Base-by-base conservation (phyloP, 2,329 filamentous ascomycete genomes). In the Ceratocystis papillata region DNA sequence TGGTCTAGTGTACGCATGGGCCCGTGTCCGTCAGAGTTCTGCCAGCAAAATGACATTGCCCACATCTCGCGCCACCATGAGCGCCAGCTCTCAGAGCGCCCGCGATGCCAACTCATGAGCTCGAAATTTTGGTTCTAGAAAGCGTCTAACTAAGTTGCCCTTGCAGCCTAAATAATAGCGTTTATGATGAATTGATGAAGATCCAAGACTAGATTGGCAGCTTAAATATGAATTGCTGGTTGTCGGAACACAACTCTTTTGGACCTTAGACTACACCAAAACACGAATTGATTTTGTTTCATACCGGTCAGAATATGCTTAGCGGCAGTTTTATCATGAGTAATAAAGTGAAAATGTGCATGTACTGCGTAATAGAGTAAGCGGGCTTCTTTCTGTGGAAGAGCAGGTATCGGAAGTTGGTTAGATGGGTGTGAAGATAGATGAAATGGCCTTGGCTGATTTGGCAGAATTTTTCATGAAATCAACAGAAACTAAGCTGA, bases 61-160 rank as follows among this genome's bases (percentile, higher is more conserved):
- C 48, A 90, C 87, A 1, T 80, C 87, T 71, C 70, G 72, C 44
- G 79, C 84, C 57, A 84, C 84, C 1, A 88, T 95, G 78, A 96
- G 92, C 75, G 90, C 93, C 28, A 96, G 92, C 79, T 87, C 89
- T 70, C 87, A 92, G 77, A 96, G 92, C 79, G 90, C 87, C 82
- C 84, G 89, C 72, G 93, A 97, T 75, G 87, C 90, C 68, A 92
- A 93, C 66, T 74, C 73, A 60, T 76, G 69, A 71, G 48, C 33
- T 41, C 17, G 17, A 37, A 55, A 12, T 7, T 41, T 33, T 8
- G n/a, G 37, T 48, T 33, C 22, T n/a, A 30, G 55, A n/a, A 30
- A 30, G 55, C 55, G 2, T 15, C 53, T n/a, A 30, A n/a, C 28
- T 33, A 25, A 59, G 22, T 10, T 7, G 17, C n/a, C 28, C 25